Conservation (phyloP, 495 filamentous ascomycete genomes). For the Neurospora sp. region DNA sequence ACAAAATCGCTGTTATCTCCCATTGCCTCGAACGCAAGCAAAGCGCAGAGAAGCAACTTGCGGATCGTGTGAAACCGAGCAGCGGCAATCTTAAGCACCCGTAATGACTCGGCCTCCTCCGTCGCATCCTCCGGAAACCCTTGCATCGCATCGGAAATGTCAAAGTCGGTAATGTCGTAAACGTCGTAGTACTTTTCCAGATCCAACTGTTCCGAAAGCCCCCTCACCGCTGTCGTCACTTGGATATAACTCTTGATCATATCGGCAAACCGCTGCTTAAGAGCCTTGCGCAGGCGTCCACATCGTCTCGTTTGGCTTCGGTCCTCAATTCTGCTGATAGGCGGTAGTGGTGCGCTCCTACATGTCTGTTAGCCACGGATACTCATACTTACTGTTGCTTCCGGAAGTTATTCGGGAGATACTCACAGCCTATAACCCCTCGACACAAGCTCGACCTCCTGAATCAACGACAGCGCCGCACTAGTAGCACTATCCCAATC, state of each 20-base stretch:
- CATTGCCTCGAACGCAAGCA: slow-evolving; percentile 80
- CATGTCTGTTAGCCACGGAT: slow-evolving; percentile 27
- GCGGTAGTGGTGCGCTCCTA: slow-evolving; percentile 77
- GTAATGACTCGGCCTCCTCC: slow-evolving; percentile 70
- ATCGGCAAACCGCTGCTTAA: slow-evolving; percentile 57
- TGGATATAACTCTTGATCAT: slow-evolving; percentile 61
- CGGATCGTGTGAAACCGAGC: slow-evolving; percentile 70
- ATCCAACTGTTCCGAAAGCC: slow-evolving; percentile 64
- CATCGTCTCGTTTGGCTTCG: slow-evolving; percentile 69
- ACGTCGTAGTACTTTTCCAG: slow-evolving; percentile 86
- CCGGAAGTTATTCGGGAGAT: not conserved
- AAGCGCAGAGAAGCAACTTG: slow-evolving; percentile 73
- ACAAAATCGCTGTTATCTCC: slow-evolving; percentile 69
- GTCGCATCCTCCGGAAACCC: slow-evolving; percentile 47
- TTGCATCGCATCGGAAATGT: slow-evolving; percentile 56
- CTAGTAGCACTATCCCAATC: slow-evolving; percentile 73
- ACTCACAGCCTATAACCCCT: slow-evolving; percentile 84
- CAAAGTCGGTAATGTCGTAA: slow-evolving; percentile 75
- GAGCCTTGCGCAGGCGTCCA: slow-evolving; percentile 59
- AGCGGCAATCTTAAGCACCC: slow-evolving; percentile 65
- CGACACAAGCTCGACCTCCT: slow-evolving; percentile 93
- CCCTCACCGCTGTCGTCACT: slow-evolving; percentile 54
- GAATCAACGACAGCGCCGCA: slow-evolving; percentile 75
- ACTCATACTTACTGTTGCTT: not conserved
- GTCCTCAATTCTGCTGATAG: slow-evolving; percentile 73